Conservation (phyloP, 2,329 filamentous ascomycete species). For the Paraphaeosphaeria minitans region DNA sequence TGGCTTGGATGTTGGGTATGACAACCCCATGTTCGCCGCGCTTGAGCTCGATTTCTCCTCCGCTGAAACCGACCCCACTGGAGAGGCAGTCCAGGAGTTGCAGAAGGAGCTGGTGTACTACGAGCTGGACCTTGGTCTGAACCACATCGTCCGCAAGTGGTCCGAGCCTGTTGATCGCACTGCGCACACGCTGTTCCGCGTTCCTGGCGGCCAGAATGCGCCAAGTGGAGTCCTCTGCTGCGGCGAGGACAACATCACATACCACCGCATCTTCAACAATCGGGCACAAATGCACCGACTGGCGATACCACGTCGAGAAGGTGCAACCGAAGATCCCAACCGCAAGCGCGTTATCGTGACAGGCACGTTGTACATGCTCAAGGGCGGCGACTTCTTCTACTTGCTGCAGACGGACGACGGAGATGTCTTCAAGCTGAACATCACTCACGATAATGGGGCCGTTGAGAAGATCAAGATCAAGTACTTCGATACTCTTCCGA, state of each 20-base stretch:
- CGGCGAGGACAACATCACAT: slow-evolving; percentile 91
- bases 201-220: slow-evolving; percentile 90
- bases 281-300: slow-evolving; percentile 82
- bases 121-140: slow-evolving; percentile 93
- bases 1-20: slow-evolving; percentile 92
- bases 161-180: slow-evolving; percentile 90
- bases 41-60: slow-evolving; percentile 94
- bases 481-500: slow-evolving; percentile 95
- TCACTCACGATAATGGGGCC: slow-evolving; percentile 73
- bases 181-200: slow-evolving; percentile 88
- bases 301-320: slow-evolving; percentile 83
- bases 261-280: slow-evolving; percentile 81
- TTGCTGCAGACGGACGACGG: slow-evolving; percentile 94
- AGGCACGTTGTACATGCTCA: slow-evolving; percentile 97
- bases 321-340: slow-evolving; percentile 88
- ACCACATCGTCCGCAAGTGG: slow-evolving; percentile 97
- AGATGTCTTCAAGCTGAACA: slow-evolving; percentile 95
- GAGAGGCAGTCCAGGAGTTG: slow-evolving; percentile 76
- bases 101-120: slow-evolving; percentile 97
- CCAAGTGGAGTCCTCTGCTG: slow-evolving; percentile 96
- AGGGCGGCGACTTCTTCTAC: slow-evolving; percentile 91
- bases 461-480: slow-evolving; percentile 88
- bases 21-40: slow-evolving; percentile 94
- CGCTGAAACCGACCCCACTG: slow-evolving; percentile 86
- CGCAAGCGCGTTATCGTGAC: slow-evolving; percentile 85